Evolutionary conservation across 306 rosid species (phyloP).

Genomic region (Trifolium fragiferum): DNA sequence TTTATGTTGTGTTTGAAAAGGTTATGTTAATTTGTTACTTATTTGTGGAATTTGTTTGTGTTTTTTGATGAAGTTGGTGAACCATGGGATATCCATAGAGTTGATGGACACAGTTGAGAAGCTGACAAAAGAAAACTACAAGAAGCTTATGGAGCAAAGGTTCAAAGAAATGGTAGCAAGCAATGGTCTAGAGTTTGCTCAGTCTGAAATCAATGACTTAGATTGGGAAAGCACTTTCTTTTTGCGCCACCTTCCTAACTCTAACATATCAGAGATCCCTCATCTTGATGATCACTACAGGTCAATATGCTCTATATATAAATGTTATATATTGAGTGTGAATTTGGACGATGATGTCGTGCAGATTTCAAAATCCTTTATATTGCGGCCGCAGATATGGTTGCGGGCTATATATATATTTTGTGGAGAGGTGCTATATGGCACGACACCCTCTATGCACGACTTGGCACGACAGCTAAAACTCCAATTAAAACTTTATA

Average conservation of each 20-base stretch:
- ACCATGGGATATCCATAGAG: constrained; percentile 76
- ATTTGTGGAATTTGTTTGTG: neutral
- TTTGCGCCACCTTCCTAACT: constrained; percentile 77
- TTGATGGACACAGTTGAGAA: constrained; percentile 77
- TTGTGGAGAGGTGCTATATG: too few species aligned
- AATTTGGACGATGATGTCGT: neutral
- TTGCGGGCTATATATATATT: too few species aligned
- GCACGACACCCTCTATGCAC: too few species aligned
- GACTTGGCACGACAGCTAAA: too few species aligned
- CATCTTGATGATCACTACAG: constrained; percentile 61
- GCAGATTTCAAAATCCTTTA: neutral
- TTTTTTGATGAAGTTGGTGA: constrained; percentile 55
- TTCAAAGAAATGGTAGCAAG: constrained; percentile 73
- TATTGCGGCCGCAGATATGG: neutral
- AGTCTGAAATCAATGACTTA: constrained; percentile 62
- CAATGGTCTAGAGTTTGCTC: constrained; percentile 60
- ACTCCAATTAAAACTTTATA: too few species aligned
- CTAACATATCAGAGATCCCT: constrained; percentile 70
- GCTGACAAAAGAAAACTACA: constrained; percentile 81
- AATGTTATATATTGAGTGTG: too few species aligned
- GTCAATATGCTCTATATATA: neutral
- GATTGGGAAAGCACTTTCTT: constrained; percentile 95
- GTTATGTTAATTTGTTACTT: neutral
- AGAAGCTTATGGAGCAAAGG: constrained; percentile 70
- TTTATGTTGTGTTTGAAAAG: neutral